phyloP scores from a whole-genome alignment of 2,329 filamentous ascomycete species.

The Aspergillaceae sp. region DNA sequence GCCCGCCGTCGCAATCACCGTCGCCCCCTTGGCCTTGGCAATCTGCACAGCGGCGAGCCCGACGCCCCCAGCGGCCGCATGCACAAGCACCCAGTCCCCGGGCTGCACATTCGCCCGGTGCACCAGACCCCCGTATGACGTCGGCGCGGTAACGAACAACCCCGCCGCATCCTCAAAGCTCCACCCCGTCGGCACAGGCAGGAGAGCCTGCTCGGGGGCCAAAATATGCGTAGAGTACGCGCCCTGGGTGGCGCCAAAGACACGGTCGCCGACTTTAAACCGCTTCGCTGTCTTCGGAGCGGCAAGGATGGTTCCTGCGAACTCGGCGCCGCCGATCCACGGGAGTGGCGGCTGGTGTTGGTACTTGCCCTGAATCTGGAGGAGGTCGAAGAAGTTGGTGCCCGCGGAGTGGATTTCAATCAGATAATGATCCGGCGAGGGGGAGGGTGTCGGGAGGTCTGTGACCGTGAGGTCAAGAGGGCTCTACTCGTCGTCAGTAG shows the following conservation, averaged over 20 bases:
- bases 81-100: constrained; percentile 81
- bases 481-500: too few species aligned
- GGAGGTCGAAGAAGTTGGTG: constrained; percentile 94
- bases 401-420: constrained; percentile 79
- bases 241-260: constrained; percentile 81
- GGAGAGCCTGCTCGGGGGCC: constrained; percentile 57
- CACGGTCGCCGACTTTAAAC: constrained; percentile 69
- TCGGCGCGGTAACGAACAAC: constrained; percentile 84
- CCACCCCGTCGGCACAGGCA: constrained; percentile 73
- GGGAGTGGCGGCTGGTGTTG: constrained; percentile 83
- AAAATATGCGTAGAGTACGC: constrained; percentile 72
- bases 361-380: constrained; percentile 93
- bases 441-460: constrained; percentile 64
- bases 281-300: constrained; percentile 49
- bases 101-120: constrained; percentile 65
- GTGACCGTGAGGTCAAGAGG: constrained; percentile 70
- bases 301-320: constrained; percentile 67
- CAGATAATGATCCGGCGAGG: constrained; percentile 67
- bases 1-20: constrained; percentile 85
- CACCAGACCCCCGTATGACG: constrained; percentile 76
- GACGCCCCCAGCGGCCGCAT: constrained; percentile 87
- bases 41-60: constrained; percentile 88
- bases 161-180: constrained; percentile 76
- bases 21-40: constrained; percentile 84
- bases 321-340: constrained; percentile 81